Evolutionary conservation across 345 rosid species (phyloP), one percentile per base, ranked within the genome.

Genomic region (Excoecaria cochinchinensis): DNA sequence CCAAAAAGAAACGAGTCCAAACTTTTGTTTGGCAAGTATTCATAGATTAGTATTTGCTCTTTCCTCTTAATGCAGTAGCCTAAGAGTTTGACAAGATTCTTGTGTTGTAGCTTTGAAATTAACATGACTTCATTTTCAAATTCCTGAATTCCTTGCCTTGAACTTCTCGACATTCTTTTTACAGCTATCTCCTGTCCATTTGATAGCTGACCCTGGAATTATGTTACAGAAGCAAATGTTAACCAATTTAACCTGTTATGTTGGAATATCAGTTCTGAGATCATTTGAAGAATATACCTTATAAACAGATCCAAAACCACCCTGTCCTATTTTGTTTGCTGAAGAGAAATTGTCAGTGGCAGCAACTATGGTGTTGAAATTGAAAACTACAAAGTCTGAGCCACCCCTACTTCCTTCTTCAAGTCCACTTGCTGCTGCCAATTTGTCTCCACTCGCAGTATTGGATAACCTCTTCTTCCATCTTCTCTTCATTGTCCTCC

Each of bases 171-270:
- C 6, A 90, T 79, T 77, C 86, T 90, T 85, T 93, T 93, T 42
- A 91, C 95, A 4, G 93, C 98, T 58, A 90, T 48, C 81, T 87
- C 93, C 78, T 91, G 84, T 46, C 91, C 92, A 79, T 63, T 71
- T 19, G 88, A 83, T 78, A 93, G 79, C 82, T 60, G 71, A 24
- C 95, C 98, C 95, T 91, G 80, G 17, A 70, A 72, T 65, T n/a
- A 52, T n/a, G 13, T 60, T 56, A 3, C 22, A 58, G 22, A 36
- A 58, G 10, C 24, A 19, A 51, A 51, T 51, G 55, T 2, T 55
- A 55, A 3, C 3, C 8, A 55, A 3, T 14, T 2, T 8, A 3
- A 63, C 31, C 3, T 0, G 38, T 36, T 14, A 19, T 66, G 80
- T 85, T 85, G 72, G 80, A 70, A 78, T 74, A 4, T 82, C 85